A percentile compares a stretch with the other conserved stretches of the same genome.
Evolutionary conservation across 2,329 filamentous ascomycete species (phyloP).

Genomic region (Camptophora hylomeconis): DNA sequence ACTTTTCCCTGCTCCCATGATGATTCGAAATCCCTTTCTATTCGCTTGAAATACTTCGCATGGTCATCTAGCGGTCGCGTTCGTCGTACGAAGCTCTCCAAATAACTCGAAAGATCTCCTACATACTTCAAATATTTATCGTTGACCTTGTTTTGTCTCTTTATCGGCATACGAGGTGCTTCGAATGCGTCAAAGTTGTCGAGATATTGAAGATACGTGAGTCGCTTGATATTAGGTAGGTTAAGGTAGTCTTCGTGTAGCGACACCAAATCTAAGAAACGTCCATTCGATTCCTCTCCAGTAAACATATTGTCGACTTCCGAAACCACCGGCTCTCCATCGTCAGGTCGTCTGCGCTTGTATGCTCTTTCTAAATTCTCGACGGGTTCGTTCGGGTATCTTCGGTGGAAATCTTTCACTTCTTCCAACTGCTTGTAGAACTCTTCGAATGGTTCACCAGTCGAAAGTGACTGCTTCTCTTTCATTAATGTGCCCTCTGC

Average conservation of each 20-base stretch:
- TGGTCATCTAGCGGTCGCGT: constrained; percentile 78
- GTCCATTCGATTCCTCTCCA: constrained; percentile 85
- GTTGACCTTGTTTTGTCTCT: constrained; percentile 71
- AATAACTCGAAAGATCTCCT: constrained; percentile 63
- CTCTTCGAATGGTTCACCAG: constrained; percentile 74
- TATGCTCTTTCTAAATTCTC: constrained; percentile 93
- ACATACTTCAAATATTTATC: constrained; percentile 90
- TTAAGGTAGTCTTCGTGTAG: constrained; percentile 86
- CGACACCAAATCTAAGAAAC: constrained; percentile 77
- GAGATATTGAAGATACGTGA: constrained; percentile 86
- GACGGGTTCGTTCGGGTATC: constrained; percentile 86
- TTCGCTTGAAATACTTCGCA: constrained; percentile 59
- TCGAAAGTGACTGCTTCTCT: constrained; percentile 73
- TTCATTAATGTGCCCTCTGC: constrained; percentile 55
- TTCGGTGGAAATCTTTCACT: constrained; percentile 76
- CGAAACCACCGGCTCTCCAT: constrained; percentile 48
- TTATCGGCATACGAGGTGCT: constrained; percentile 59
- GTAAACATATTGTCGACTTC: constrained; percentile 88
- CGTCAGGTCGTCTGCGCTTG: constrained; percentile 54
- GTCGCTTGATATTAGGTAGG: constrained; percentile 68
- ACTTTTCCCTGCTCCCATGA: constrained; percentile 72
- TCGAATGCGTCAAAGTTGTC: constrained; percentile 81
- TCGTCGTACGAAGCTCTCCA: constrained; percentile 76
- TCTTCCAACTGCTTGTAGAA: constrained; percentile 77
- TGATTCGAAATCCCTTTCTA: constrained; percentile 73